These are phyloP conservation scores for Erysimum pusillum DNA, from an alignment of 441 rosid genomes.

Conservation along the genomic window DNA sequence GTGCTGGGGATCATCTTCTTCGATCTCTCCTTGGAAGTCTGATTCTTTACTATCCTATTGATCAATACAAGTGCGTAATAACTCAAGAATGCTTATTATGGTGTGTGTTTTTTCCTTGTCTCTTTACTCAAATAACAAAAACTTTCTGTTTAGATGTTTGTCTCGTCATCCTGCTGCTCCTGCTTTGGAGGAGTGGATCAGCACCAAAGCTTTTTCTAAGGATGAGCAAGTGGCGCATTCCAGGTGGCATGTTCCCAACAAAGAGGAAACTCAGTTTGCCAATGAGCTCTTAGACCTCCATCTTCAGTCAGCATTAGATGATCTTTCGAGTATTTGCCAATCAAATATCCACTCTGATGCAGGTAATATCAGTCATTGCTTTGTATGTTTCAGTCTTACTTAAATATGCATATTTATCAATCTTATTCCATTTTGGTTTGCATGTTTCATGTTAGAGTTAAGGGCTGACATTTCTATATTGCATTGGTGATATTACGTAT, in stretches of 20 bases:
- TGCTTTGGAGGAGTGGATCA: slow-evolving; percentile 92
- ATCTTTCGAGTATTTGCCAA: slow-evolving; percentile 85
- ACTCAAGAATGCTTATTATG: slow-evolving; percentile 24
- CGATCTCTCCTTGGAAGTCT: slow-evolving; percentile 93
- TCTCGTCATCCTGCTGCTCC: slow-evolving; percentile 83
- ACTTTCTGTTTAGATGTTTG: slow-evolving; percentile 68
- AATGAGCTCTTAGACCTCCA: slow-evolving; percentile 92
- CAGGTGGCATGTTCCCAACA: slow-evolving; percentile 92
- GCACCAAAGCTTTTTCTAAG: slow-evolving; percentile 80
- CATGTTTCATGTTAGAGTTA: slow-evolving; percentile 30
- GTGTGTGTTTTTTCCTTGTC: slow-evolving; percentile 3
- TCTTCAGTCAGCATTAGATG: slow-evolving; percentile 91
- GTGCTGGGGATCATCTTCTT: slow-evolving; percentile 96
- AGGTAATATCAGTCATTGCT: slow-evolving; percentile 56
- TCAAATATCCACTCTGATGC: slow-evolving; percentile 83
- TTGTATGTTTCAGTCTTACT: slow-evolving; percentile 30
- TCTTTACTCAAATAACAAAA: slow-evolving; percentile 32
- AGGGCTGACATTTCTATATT: slow-evolving; percentile 29
- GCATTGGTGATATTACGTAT: slow-evolving; percentile 24
- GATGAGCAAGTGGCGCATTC: slow-evolving; percentile 65
- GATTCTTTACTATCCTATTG: slow-evolving; percentile 89
- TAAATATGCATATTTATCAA: slow-evolving; percentile 16
- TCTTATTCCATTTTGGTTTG: slow-evolving; percentile 14
- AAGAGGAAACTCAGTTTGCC: slow-evolving; percentile 94
- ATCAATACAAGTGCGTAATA: slow-evolving; percentile 84